Percentiles rank a stretch among this genome's conserved stretches.
Evolutionary conservation across 306 rosid genomes (phyloP).

Genomic region (Boehmeria nivea): DNA sequence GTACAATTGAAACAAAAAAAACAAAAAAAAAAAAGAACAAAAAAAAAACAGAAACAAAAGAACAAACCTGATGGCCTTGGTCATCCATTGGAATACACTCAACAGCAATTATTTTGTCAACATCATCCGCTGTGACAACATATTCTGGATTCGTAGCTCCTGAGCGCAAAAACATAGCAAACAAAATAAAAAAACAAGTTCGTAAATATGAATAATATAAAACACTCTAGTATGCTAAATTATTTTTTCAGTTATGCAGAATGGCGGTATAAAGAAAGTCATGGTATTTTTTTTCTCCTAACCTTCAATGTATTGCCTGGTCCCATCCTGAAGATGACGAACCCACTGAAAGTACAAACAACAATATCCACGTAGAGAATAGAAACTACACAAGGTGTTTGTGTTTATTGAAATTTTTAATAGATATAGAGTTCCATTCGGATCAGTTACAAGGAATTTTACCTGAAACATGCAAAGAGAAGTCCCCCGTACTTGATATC

Average conservation of each 20-base stretch:
- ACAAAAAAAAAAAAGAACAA: conserved; percentile 6
- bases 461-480: conserved; percentile 98
- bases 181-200: conserved; percentile 15
- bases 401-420: too few relatives aligned
- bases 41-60: conserved; percentile 13
- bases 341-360: conserved; percentile 70
- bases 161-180: too few relatives aligned
- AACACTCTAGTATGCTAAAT: conserved; percentile 16
- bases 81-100: conserved; percentile 99
- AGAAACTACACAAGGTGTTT: background rate
- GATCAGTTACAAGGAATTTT: conserved; percentile 21
- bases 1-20: background rate
- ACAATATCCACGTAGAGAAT: conserved; percentile 17
- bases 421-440: conserved; percentile 13
- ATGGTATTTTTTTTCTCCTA: conserved; percentile 19
- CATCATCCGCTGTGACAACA: conserved; percentile 85
- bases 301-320: conserved; percentile 95
- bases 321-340: conserved; percentile 94
- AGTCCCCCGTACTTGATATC: conserved; percentile 81
- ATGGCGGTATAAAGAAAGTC: background rate
- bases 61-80: conserved; percentile 81
- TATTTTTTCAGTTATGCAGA: background rate
- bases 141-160: conserved; percentile 99
- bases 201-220: background rate
- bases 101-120: conserved; percentile 84